Evolutionary conservation across 2,329 filamentous ascomycete genomes (phyloP), one percentile per base, ranked within the genome.

Genomic region (Trichothecium sympodiale): DNA sequence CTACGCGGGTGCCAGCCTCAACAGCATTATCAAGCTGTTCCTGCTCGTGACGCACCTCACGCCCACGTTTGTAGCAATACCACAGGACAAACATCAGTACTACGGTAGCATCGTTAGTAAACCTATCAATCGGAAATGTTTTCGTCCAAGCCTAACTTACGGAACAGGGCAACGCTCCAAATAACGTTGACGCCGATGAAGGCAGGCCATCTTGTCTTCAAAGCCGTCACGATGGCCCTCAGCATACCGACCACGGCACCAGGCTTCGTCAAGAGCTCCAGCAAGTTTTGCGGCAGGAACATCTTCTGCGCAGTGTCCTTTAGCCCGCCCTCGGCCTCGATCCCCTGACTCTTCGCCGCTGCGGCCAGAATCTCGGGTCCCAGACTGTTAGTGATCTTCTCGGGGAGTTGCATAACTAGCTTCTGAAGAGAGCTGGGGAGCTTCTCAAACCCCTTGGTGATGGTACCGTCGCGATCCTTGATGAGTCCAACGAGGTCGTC

Each of bases 41-140:
- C 34, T 56, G 74, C 52, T 82, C 80, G 10, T 96, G 72, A 34
- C 91, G 75, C 6, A 78, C 79, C 62, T 98, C 89, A 31, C 77
- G 77, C 28, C 91, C 91, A 36, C 91, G 83, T 65, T 96, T 96
- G 61, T 96, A 82, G 62, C 88, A 96, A 62, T 96, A 98, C 88
- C 89, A 98, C 49, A 96, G 79, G 31, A 94, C 85, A 53, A 94
- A 91, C 38, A 98, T 72, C 13, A 96, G 70, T 37, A 96, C 84
- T 83, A 35, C 12, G 34, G 27, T 15, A 5, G 17, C 9, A 34
- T 23, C 23, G 23, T 41, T 30, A 36, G 18, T 27, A 17, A 18
- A 29, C 14, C 14, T 7, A 32, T 6, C 6, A 25, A 25, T 25
- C 20, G 20, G 6, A 6, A 25, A 10, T 25, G 44, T 32, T 31